A percentile compares a stretch with the other conserved stretches of the same genome.
phyloP scores from a whole-genome alignment of 495 filamentous ascomycete genomes.

The Penicillium robsamsonii region DNA sequence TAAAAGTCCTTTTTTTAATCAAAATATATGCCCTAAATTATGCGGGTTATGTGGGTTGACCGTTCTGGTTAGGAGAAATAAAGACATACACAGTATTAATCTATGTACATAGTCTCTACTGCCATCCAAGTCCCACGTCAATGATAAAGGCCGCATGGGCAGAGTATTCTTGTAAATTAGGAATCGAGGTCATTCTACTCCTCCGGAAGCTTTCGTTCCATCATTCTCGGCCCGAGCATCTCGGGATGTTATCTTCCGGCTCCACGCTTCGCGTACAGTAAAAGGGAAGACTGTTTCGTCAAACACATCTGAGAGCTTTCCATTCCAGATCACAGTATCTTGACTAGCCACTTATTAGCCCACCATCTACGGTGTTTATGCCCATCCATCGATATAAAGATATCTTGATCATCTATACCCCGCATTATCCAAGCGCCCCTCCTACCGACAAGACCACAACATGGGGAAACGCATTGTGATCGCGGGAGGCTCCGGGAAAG shows the following conservation, averaged over 20 bases:
- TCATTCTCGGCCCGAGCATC: background rate
- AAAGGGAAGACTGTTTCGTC: background rate
- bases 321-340: background rate
- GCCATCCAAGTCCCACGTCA: background rate
- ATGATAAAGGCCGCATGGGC: background rate
- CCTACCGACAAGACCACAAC: background rate
- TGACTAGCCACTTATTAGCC: background rate
- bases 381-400: background rate
- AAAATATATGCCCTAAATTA: background rate
- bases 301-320: background rate
- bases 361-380: background rate
- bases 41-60: background rate
- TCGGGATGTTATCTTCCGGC: conserved; percentile 9
- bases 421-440: conserved; percentile 19
- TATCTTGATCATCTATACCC: conserved; percentile 1
- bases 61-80: background rate
- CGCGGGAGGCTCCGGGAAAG: conserved; percentile 59
- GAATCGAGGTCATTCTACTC: background rate
- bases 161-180: background rate
- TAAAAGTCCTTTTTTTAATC: background rate
- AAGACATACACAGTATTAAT: background rate
- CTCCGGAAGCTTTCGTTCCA: conserved; percentile 8
- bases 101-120: background rate
- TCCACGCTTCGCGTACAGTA: background rate
- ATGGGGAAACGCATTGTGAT: conserved; percentile 52